Percentiles rank a stretch among this genome's conserved stretches.
Evolutionary conservation across 257 asterid genomes (phyloP).

Genomic region (Dorcoceras hygrometricum): DNA sequence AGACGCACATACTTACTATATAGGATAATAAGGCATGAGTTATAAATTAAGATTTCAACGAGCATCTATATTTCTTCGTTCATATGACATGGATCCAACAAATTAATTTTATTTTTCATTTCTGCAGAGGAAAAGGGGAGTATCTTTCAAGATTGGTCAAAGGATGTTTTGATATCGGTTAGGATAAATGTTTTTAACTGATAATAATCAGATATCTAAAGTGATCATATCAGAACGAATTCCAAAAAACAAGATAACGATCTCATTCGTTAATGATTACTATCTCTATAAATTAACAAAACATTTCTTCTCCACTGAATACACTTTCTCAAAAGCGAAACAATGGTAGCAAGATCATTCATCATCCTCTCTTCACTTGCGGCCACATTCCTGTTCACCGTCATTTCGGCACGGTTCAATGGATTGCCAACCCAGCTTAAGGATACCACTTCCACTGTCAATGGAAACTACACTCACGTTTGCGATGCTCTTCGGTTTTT

Average conservation of each 20-base stretch:
- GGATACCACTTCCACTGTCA: constrained; percentile 11
- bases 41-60: too few species aligned
- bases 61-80: too few species aligned
- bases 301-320: neutral
- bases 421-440: too few species aligned
- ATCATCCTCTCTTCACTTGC: neutral
- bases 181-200: neutral
- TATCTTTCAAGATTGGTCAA: neutral
- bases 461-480: constrained; percentile 19
- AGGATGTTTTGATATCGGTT: neutral
- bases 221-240: neutral
- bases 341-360: neutral
- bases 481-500: constrained; percentile 34
- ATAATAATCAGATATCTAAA: neutral
- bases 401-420: constrained; percentile 3
- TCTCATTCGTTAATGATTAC: neutral
- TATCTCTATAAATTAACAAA: neutral
- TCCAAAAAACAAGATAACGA: neutral
- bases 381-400: neutral
- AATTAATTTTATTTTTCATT: too few species aligned
- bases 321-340: neutral
- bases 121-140: neutral
- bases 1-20: too few species aligned
- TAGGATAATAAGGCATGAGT: too few species aligned
- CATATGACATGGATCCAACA: neutral